Conservation (phyloP, 352 stramenopile genomes). For the Pythium phragmitis region DNA sequence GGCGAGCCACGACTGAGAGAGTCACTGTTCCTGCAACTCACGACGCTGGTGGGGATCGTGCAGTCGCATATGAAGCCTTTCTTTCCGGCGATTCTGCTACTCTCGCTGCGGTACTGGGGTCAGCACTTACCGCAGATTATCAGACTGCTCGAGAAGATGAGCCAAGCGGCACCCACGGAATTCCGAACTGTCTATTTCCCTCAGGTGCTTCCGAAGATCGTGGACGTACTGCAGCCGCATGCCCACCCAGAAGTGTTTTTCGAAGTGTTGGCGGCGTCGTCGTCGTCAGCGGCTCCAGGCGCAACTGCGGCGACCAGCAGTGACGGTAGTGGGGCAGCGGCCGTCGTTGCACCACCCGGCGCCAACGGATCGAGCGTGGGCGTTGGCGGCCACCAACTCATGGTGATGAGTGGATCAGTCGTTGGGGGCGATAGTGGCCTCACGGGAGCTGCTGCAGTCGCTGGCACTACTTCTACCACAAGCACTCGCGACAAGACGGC, state of each 20-base stretch:
- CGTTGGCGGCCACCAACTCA: conserved; percentile 18
- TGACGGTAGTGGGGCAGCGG: neutral
- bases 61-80: conserved; percentile 96
- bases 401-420: conserved; percentile 15
- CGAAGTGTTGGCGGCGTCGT: conserved; percentile 23
- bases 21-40: conserved; percentile 96
- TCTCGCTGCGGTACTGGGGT: conserved; percentile 96
- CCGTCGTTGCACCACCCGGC: conserved; percentile 1
- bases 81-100: conserved; percentile 95
- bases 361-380: neutral
- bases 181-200: conserved; percentile 89
- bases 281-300: conserved; percentile 1
- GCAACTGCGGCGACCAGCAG: neutral
- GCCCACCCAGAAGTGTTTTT: conserved; percentile 56
- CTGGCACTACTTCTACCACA: neutral
- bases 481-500: conserved; percentile 22
- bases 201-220: conserved; percentile 83
- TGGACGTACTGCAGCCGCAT: conserved; percentile 82
- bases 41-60: conserved; percentile 95
- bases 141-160: conserved; percentile 92
- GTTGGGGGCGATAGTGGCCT: neutral
- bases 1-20: conserved; percentile 93
- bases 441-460: no score
- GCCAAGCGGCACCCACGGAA: conserved; percentile 63
- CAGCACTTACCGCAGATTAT: conserved; percentile 95